A percentile compares a stretch with the other conserved stretches of the same genome.
Evolutionary conservation across 1,284 basidiomycete genomes (phyloP).

Genomic region (Pholiota adiposa): DNA sequence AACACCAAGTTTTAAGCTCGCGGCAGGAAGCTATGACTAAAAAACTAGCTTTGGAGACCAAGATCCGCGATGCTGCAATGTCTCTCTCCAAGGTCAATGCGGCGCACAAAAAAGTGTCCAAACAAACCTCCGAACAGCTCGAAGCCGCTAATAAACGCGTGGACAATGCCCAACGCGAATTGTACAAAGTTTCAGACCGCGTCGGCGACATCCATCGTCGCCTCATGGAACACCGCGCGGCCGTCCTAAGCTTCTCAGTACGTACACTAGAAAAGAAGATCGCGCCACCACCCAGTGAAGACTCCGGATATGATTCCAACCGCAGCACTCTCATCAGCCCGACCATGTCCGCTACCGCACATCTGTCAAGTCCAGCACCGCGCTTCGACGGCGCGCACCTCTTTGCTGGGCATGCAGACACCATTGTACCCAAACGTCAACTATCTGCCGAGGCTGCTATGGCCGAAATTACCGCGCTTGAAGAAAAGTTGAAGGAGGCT

Average conservation of each 20-base stretch:
- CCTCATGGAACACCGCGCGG: conserved; percentile 78
- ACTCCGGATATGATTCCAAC: conserved; percentile 57
- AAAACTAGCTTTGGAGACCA: conserved; percentile 76
- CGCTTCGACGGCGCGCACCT: conserved; percentile 83
- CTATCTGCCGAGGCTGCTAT: conserved; percentile 41
- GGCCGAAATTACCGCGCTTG: conserved; percentile 50
- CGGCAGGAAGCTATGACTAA: conserved; percentile 65
- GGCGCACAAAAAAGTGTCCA: conserved; percentile 59
- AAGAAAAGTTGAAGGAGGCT: conserved; percentile 62
- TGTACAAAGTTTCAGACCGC: conserved; percentile 66
- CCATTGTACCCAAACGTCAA: conserved; percentile 53
- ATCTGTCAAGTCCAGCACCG: conserved; percentile 46
- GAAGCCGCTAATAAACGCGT: conserved; percentile 70
- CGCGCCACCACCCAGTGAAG: conserved; percentile 35
- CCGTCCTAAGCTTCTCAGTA: conserved; percentile 74
- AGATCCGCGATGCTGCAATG: conserved; percentile 79
- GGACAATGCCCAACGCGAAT: conserved; percentile 67
- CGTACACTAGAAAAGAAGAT: conserved; percentile 68
- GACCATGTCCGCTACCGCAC: conserved; percentile 47
- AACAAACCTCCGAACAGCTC: conserved; percentile 73
- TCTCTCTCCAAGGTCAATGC: conserved; percentile 72
- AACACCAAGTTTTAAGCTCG: conserved; percentile 67
- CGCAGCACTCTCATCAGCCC: conserved; percentile 57
- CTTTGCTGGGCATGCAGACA: conserved; percentile 75
- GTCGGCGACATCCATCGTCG: conserved; percentile 60